phyloP scores from a whole-genome alignment of 768 basidiomycete species.

The Pleurotus citrinopileatus region DNA sequence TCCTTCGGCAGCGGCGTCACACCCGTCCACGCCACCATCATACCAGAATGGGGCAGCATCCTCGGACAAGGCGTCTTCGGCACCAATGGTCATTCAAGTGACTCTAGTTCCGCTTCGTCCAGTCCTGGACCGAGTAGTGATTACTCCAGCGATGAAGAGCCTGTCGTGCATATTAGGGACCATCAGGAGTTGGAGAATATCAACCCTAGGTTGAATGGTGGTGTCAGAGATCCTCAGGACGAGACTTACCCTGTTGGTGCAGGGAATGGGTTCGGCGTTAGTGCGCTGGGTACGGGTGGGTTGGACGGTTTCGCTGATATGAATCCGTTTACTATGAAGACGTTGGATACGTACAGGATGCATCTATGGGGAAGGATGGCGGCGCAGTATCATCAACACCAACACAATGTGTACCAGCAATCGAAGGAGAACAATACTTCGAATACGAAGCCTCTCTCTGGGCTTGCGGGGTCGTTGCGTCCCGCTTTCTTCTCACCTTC shows the following conservation, averaged over 20 bases:
- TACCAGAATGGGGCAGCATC: slow-evolving; percentile 50
- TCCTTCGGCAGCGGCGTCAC: slow-evolving; percentile 64
- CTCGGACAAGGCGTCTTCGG: slow-evolving; percentile 14
- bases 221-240: slow-evolving; percentile 14
- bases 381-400: slow-evolving; percentile 55
- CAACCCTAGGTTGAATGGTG: slow-evolving; percentile 65
- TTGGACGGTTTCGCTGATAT: slow-evolving; percentile 80
- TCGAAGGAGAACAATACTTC: slow-evolving; percentile 29
- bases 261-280: slow-evolving; percentile 9
- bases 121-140: slow-evolving; percentile 8
- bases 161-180: slow-evolving; percentile 7
- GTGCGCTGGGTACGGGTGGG: slow-evolving; percentile 27
- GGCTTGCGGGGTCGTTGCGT: slow-evolving; percentile 40
- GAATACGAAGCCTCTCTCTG: slow-evolving; percentile 25
- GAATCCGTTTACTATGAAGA: slow-evolving; percentile 87
- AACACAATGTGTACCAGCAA: slow-evolving; percentile 29
- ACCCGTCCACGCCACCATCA: slow-evolving; percentile 79
- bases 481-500: slow-evolving; percentile 33
- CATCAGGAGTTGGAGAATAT: slow-evolving; percentile 66
- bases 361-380: slow-evolving; percentile 93
- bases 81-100: slow-evolving; percentile 12
- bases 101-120: slow-evolving; percentile 22
- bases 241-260: slow-evolving; percentile 1
- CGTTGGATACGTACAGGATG: slow-evolving; percentile 84
- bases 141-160: slow-evolving; percentile 24